A percentile compares a stretch with the other conserved stretches of the same genome.
Conservation (phyloP, 495 filamentous ascomycete species). For the Aspergillus nidulans region DNA sequence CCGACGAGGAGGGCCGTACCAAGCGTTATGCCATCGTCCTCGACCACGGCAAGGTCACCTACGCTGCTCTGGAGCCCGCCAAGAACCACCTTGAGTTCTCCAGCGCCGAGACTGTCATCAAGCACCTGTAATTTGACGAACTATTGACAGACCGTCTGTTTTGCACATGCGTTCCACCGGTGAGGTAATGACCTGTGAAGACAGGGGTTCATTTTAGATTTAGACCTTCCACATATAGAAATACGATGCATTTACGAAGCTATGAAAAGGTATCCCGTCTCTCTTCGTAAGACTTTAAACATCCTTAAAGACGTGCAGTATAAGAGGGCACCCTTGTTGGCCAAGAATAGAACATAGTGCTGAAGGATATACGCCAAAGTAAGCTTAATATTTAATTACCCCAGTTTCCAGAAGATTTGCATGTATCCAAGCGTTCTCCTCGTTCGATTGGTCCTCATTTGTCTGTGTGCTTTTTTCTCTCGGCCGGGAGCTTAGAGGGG, state of each 20-base stretch:
- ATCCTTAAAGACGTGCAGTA: no score
- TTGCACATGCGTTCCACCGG: slow-evolving; percentile 12
- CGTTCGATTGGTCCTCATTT: slow-evolving; percentile 19
- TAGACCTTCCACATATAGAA: slow-evolving; percentile 21
- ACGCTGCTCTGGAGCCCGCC: slow-evolving; percentile 74
- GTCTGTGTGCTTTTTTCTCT: slow-evolving; percentile 14
- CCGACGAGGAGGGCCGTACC: slow-evolving; percentile 65
- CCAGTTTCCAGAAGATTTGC: slow-evolving; percentile 18
- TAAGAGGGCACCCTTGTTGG: slow-evolving; percentile 9
- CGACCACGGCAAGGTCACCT: slow-evolving; percentile 84
- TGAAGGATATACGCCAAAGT: slow-evolving; percentile 7
- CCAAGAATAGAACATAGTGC: not conserved
- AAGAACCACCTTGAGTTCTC: slow-evolving; percentile 68
- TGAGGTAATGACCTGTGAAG: slow-evolving; percentile 18
- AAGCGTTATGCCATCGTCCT: slow-evolving; percentile 80
- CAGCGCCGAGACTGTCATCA: slow-evolving; percentile 64
- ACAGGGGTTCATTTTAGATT: slow-evolving; percentile 16
- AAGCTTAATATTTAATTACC: slow-evolving; percentile 18
- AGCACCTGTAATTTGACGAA: slow-evolving; percentile 52
- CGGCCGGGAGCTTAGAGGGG: slow-evolving; percentile 14
- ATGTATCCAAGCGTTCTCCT: slow-evolving; percentile 13
- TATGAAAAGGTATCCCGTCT: no score
- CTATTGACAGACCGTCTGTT: slow-evolving; percentile 12
- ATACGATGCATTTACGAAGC: slow-evolving; percentile 25
- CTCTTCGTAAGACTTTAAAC: no score